Evolutionary conservation across 495 filamentous ascomycete genomes (phyloP), one percentile per base, ranked within the genome.

Genomic region (Pseudevernia furfuracea): DNA sequence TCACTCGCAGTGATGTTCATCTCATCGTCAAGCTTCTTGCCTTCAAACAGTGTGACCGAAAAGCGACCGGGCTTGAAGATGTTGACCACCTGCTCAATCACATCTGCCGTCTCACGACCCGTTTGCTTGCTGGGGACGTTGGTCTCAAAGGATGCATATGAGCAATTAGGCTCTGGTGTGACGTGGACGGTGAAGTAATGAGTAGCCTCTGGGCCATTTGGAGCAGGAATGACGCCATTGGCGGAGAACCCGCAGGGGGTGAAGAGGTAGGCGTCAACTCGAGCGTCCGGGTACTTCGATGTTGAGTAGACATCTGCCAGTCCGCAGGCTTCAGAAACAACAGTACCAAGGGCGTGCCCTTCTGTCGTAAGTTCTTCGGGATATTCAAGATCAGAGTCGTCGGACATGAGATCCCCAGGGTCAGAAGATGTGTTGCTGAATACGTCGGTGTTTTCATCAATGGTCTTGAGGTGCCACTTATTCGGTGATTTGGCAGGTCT

Each of bases 131-230:
- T 86, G n/a, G 95, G 94, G 10, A 99, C 95, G 68, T 99, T 97
- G 68, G 95, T 97, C 81, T 99, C 95, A 71, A 99, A 99, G 7
- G 92, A 96, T 21, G 95, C 95, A 71, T 96, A 99, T n/a, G 91
- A 96, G 81, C 93, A 99, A 71, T 95, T 85, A 39, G 94, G 89
- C 80, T 99, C 95, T 1, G 95, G 95, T 0, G 95, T 99, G 65
- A 99, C 95, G 74, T 99, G 95, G 52, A 99, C 95, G 3, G 93
- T 99, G 81, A 96, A 99, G 76, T 99, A 99, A 77, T 97, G 91
- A 23, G 88, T 90, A 44, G 81, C 83, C 38, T 77, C 79, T 44
- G 76, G 78, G 62, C 81, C 81, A 23, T 80, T 77, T 5, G 92
- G 88, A 57, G 90, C 87, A 19, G 95, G 95, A 49, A 99, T 85